Evolutionary conservation across 805 yeast genomes (phyloP), one percentile per base, ranked within the genome.

Genomic region (Ogataea pignaliae): DNA sequence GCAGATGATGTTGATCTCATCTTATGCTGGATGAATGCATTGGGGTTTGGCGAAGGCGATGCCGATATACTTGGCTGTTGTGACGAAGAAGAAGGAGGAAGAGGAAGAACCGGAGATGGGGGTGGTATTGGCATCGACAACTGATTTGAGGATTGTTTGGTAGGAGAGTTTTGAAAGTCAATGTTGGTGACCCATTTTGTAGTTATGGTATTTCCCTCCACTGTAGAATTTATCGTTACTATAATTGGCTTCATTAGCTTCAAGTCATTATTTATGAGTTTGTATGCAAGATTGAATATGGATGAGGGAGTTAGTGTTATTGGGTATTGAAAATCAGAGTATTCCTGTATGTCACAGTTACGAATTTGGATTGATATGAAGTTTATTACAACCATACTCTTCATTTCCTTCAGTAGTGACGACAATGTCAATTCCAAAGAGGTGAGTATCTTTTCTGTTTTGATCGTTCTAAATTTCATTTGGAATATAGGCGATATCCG

Each of bases 181-280:
- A 70, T 60, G 29, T 60, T 60, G 3, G 74, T 68, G 6, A 59
- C 56, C 73, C 73, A 70, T 31, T 55, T 57, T 1, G 72, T 68
- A 5, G 46, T 46, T 12, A 65, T 51, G 10, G 26, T 17, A 8
- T 51, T 35, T 5, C 44, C 42, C 35, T 55, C 53, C 9, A 61
- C 42, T 1, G 41, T 46, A 10, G 63, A 51, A 14, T 44, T 40
- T 3, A 61, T 56, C 1, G 48, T 46, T 8, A 60, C 60, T 3
- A 46, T 39, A 2, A 59, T 54, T 5, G 64, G 63, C 41, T 63
- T 61, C 14, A 57, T 41, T 40, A 53, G 39, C 26, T 55, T 51
- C 34, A 45, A 49, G 32, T 62, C 66, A 32, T 55, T 60, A 40
- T 51, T 62, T 14, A 42, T 46, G 9, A 63, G 44, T 32, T 47